Evolutionary conservation across 1,139 yeast genomes (phyloP).

Genomic region (Meyerozyma smithsonii): DNA sequence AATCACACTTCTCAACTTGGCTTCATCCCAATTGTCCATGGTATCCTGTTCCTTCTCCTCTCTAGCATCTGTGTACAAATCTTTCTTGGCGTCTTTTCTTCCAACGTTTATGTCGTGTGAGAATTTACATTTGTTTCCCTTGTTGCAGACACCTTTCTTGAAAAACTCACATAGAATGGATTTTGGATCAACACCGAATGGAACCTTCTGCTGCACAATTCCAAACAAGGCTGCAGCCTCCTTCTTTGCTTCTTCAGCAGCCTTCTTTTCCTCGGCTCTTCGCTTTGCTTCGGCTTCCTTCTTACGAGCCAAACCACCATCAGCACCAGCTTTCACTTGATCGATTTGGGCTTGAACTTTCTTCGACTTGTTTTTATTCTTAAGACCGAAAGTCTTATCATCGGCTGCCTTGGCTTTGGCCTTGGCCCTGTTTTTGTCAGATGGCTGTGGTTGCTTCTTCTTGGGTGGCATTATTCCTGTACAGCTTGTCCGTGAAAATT

Average conservation of each 20-base stretch:
- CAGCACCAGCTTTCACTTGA: conserved; percentile 65
- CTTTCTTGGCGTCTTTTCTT: conserved; percentile 85
- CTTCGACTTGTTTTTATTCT: conserved; percentile 88
- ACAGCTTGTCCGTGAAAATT: background rate
- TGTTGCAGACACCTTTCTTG: conserved; percentile 84
- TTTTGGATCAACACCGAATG: conserved; percentile 97
- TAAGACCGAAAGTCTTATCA: conserved; percentile 92
- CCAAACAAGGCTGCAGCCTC: conserved; percentile 82
- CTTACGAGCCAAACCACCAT: conserved; percentile 60
- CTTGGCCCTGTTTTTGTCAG: conserved; percentile 58
- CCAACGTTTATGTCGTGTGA: conserved; percentile 86
- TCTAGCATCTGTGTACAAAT: conserved; percentile 88
- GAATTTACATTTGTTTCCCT: conserved; percentile 90
- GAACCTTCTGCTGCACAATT: conserved; percentile 77
- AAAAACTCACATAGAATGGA: conserved; percentile 86
- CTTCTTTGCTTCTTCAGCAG: conserved; percentile 81
- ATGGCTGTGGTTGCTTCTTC: conserved; percentile 55
- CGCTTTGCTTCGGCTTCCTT: conserved; percentile 74
- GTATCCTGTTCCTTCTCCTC: conserved; percentile 69
- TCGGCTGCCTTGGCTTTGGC: conserved; percentile 69
- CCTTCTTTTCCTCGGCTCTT: conserved; percentile 81
- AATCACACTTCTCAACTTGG: conserved; percentile 81
- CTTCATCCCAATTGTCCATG: conserved; percentile 98
- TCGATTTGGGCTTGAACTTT: conserved; percentile 83
- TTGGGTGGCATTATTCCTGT: conserved; percentile 49